Evolutionary conservation across 2,329 filamentous ascomycete species (phyloP).

Genomic region (Fusarium dlaminii): DNA sequence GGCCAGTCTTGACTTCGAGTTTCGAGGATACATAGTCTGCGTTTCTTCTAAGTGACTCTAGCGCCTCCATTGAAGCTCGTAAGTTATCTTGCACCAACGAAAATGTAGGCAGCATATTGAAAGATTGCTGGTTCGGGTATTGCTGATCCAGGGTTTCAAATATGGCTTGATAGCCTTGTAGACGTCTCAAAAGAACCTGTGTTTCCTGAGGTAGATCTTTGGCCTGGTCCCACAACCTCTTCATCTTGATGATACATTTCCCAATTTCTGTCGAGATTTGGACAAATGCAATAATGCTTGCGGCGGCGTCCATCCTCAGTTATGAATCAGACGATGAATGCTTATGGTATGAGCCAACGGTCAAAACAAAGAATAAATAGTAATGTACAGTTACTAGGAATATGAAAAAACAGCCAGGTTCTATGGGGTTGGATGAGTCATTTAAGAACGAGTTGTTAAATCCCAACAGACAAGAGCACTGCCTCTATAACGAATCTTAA

Average conservation of each 20-base stretch:
- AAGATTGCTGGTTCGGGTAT: conserved; percentile 2
- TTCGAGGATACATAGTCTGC: conserved; percentile 21
- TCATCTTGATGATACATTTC: conserved; percentile 32
- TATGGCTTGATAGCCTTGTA: conserved; percentile 19
- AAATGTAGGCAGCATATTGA: not conserved
- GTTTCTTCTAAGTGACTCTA: conserved; percentile 20
- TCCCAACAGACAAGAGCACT: conserved; percentile 4
- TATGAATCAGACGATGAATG: not conserved
- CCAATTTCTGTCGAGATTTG: conserved; percentile 35
- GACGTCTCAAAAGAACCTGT: conserved; percentile 27
- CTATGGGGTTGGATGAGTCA: not conserved
- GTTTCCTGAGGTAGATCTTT: conserved; percentile 37
- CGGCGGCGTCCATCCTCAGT: conserved; percentile 29
- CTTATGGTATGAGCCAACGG: not conserved
- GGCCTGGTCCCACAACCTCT: conserved; percentile 40
- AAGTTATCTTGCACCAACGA: not conserved
- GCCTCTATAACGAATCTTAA: conserved; percentile 4
- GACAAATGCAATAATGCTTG: conserved; percentile 39
- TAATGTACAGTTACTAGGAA: not conserved
- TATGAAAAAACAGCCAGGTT: not conserved
- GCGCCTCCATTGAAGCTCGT: conserved; percentile 14
- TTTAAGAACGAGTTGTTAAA: not conserved
- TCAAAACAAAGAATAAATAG: not conserved
- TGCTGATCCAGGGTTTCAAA: conserved; percentile 30
- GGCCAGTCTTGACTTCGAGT: conserved; percentile 13